These are phyloP conservation scores for Aspergillus bridgeri DNA, from an alignment of 495 filamentous ascomycete species.

Conservation along the genomic window DNA sequence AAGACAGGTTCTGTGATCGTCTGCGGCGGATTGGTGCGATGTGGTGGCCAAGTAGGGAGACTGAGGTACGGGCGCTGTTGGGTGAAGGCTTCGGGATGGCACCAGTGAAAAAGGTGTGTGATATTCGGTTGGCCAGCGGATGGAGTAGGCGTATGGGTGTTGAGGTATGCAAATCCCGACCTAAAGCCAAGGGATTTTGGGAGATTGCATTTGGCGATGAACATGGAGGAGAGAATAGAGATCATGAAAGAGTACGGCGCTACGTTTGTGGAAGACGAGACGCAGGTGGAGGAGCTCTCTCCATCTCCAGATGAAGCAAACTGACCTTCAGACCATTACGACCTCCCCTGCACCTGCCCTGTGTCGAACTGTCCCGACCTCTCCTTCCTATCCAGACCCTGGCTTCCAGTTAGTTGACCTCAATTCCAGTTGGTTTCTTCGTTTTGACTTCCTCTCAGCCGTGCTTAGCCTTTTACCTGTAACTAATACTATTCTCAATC, in stretches of 20 bases:
- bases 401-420: neutral
- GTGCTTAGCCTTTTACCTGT: neutral
- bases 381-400: neutral
- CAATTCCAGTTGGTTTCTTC: neutral
- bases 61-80: neutral
- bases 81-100: neutral
- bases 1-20: neutral
- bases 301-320: too few species aligned
- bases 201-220: conserved; percentile 11
- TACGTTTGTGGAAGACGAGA: conserved; percentile 14
- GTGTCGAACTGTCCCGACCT: neutral
- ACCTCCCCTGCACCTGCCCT: neutral
- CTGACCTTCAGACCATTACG: too few species aligned
- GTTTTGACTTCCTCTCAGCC: neutral
- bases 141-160: neutral
- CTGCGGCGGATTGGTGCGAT: neutral
- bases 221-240: conserved; percentile 15
- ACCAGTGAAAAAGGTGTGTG: neutral
- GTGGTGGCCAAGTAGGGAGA: neutral
- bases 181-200: conserved; percentile 15
- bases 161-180: neutral
- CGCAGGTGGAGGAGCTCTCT: conserved; percentile 14
- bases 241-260: conserved; percentile 12
- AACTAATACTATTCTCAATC: neutral
- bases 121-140: neutral